Conservation (phyloP, 306 rosid species). For the Prinsepia uniflora region DNA sequence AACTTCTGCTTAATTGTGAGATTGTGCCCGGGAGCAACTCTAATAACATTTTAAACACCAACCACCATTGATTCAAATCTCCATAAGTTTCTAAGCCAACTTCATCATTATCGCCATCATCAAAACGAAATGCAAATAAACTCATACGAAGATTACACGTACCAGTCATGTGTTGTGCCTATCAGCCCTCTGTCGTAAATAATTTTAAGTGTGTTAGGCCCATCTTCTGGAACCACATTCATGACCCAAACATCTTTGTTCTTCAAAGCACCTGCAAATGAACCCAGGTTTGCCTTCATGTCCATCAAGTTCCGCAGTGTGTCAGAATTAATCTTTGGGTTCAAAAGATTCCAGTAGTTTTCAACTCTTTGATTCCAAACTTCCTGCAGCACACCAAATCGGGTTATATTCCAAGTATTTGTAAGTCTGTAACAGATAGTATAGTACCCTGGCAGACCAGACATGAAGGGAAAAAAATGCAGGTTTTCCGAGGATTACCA, state of each 20-base stretch:
- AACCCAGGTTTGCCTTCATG: constrained; percentile 93
- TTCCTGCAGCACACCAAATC: constrained; percentile 55
- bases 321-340: constrained; percentile 54
- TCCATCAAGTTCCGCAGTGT: constrained; percentile 85
- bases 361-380: constrained; percentile 76
- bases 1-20: not conserved
- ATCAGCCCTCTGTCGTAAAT: constrained; percentile 92
- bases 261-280: constrained; percentile 83
- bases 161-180: constrained; percentile 87
- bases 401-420: constrained; percentile 13
- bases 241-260: constrained; percentile 92
- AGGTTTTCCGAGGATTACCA: constrained; percentile 41
- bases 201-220: constrained; percentile 76
- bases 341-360: constrained; percentile 80
- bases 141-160: constrained; percentile 18
- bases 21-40: not conserved
- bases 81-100: not conserved
- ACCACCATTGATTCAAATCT: not conserved
- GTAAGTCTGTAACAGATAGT: not conserved
- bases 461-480: not conserved
- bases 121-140: not conserved
- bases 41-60: not conserved
- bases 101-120: not conserved
- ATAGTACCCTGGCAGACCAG: not conserved
- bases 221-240: constrained; percentile 87